Base-by-base conservation (phyloP, 139 green algal genomes). In the Trebouxia sp. region DNA sequence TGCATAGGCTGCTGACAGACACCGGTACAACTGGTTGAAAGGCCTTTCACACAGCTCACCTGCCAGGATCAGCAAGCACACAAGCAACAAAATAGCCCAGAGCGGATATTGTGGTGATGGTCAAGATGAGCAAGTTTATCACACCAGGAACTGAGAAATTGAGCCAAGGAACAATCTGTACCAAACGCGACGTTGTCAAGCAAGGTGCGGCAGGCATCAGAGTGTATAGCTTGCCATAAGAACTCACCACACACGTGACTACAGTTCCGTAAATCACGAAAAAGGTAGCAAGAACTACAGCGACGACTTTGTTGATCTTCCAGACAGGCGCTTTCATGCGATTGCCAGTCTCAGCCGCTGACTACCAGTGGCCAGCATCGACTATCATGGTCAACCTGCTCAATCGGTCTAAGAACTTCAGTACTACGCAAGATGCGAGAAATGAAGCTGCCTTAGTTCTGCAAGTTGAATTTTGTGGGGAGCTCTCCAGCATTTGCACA, bases 111-210 rank as follows among this genome's bases (percentile, higher is more conserved):
- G 88, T 90, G 5, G 76, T 87, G 3, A 79, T 35, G 5, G 87
- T 86, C 1, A 96, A 77, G 6, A 88, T 32, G 17, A 79, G 26
- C 62, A 94, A 75, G 65, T 96, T 87, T 4, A 82, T 76, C 32
- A 91, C 82, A 7, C 92, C 92, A 0, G 91, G 88, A 3, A 94
- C 92, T 2, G 76, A 89, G 82, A 88, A 93, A 43, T 74, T 87
- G 5, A 93, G 79, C 85, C 87, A 92, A n/a, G 92, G 89, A 14
- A 95, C 41, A 26, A 95, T 86, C 90, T 95, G 89, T 47, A 76
- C 6, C 8, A 28, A 10, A 45, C 32, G 28, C 11, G 20, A 43
- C 15, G 62, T 14, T n/a, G n/a, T n/a, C n/a, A n/a, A n/a, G n/a
- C n/a, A n/a, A n/a, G n/a, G n/a, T n/a, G n/a, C n/a, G n/a, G n/a